Conservation (phyloP, 495 filamentous ascomycete genomes). For the Arthonia radiata region DNA sequence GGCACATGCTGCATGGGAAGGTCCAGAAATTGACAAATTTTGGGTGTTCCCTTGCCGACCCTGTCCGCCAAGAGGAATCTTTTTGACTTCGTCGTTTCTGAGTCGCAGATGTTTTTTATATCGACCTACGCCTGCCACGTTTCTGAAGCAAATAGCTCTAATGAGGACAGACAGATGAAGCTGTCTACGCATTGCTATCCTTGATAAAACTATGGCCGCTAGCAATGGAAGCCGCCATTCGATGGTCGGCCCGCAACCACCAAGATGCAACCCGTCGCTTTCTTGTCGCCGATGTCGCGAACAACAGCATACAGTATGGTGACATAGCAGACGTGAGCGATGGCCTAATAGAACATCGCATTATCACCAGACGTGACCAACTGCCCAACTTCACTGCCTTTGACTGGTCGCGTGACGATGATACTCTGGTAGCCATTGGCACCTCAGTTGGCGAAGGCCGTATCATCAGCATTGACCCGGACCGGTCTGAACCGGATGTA, state of each 20-base stretch:
- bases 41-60: too few relatives aligned
- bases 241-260: slow-evolving; percentile 66
- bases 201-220: not conserved
- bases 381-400: slow-evolving; percentile 75
- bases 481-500: slow-evolving; percentile 28
- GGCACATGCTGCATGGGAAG: too few relatives aligned
- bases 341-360: slow-evolving; percentile 26
- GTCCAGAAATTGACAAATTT: too few relatives aligned
- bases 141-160: not conserved
- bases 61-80: too few relatives aligned
- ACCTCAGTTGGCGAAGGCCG: slow-evolving; percentile 64
- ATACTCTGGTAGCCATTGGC: slow-evolving; percentile 61
- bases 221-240: slow-evolving; percentile 44
- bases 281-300: slow-evolving; percentile 59
- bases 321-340: slow-evolving; percentile 38
- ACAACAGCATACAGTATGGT: slow-evolving; percentile 58
- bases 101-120: not conserved
- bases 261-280: slow-evolving; percentile 41
- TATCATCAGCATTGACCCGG: slow-evolving; percentile 49
- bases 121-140: too few relatives aligned
- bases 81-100: slow-evolving; percentile 17
- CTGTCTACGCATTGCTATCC: not conserved
- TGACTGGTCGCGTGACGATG: slow-evolving; percentile 72
- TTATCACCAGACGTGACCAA: slow-evolving; percentile 44
- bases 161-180: not conserved